Evolutionary conservation across 2,329 filamentous ascomycete genomes (phyloP), one percentile per base, ranked within the genome.

Genomic region (Botrytis aclada): DNA sequence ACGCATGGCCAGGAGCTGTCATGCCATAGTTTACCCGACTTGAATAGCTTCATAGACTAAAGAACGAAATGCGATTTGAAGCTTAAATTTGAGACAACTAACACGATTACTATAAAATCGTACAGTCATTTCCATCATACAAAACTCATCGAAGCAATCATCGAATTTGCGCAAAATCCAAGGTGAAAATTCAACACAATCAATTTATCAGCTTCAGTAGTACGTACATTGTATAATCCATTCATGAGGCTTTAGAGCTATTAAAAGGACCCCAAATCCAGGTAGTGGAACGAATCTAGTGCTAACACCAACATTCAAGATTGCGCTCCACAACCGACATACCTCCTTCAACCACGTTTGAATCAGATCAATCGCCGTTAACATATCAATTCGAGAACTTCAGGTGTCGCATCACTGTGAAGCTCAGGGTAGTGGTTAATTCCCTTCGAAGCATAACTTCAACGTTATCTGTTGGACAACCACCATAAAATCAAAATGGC

Each of bases 31-130:
- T 56, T 56, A 39, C 37, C 60, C 60, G 60, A 66, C 69, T 29
- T 47, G 69, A 73, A 73, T 73, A 73, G 69, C 72, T 71, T 73
- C 72, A 71, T 73, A 18, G 56, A 54, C 47, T 34, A 29, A 70
- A 34, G 70, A 71, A 65, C n/a, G 58, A 70, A 41, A 54, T 51
- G 58, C 69, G 43, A 70, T 29, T 20, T 62, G 51, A 61, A 62
- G 67, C 39, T 70, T 70, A 39, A 37, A 47, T 41, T 37, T 29
- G 25, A 51, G 29, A 70, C 47, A 56, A 70, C 22, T 39, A 72
- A 67, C 51, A 29, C 56, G n/a, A 45, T 20, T 58, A 41, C 34
- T 20, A 72, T 22, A 41, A 69, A 34, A 56, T 14, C 34, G 34
- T 37, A 22, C 54, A 43, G 3, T 47, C 3, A 20, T 29, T 70